A percentile compares a stretch with the other conserved stretches of the same genome.
phyloP scores from a whole-genome alignment of 2,329 filamentous ascomycete species.

The Claviceps spartinae region DNA sequence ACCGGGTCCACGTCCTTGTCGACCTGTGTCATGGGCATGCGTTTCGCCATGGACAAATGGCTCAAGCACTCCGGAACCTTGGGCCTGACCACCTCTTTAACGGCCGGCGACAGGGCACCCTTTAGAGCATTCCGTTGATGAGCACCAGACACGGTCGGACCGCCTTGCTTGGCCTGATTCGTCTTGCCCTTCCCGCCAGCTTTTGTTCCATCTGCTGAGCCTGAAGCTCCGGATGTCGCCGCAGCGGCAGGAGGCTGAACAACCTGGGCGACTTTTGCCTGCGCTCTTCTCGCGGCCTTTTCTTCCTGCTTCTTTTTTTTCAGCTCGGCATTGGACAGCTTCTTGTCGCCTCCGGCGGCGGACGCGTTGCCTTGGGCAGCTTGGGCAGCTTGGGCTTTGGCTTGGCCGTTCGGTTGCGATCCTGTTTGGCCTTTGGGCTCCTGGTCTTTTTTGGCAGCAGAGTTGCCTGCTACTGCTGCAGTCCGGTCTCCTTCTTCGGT shows the following conservation, averaged over 20 bases:
- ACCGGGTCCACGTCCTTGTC: constrained; percentile 75
- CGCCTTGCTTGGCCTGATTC: constrained; percentile 31
- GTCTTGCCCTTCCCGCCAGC: constrained; percentile 28
- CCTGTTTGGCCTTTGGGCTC: constrained; percentile 11
- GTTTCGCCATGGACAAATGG: constrained; percentile 59
- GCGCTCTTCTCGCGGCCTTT: constrained; percentile 73
- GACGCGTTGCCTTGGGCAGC: constrained; percentile 4
- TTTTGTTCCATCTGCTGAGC: constrained; percentile 23
- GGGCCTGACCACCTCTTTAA: constrained; percentile 39
- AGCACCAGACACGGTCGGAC: constrained; percentile 19
- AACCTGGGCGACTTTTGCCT: constrained; percentile 44
- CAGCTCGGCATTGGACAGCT: constrained; percentile 61
- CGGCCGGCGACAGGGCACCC: constrained; percentile 18
- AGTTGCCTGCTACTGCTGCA: constrained; percentile 14
- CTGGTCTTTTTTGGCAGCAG: constrained; percentile 13
- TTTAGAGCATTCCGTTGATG: constrained; percentile 22
- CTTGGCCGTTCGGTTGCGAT: constrained; percentile 12
- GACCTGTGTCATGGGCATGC: constrained; percentile 41
- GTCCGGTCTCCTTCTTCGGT: constrained; percentile 18
- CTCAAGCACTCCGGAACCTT: constrained; percentile 63
- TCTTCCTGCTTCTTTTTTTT: constrained; percentile 87
- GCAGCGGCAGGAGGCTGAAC: constrained; percentile 18
- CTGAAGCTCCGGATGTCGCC: constrained; percentile 11
- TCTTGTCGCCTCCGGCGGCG: constrained; percentile 27
- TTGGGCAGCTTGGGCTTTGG: constrained; percentile 11